Conservation (phyloP, 2,329 filamentous ascomycete genomes). For the Ceratocystis alfenasii region DNA sequence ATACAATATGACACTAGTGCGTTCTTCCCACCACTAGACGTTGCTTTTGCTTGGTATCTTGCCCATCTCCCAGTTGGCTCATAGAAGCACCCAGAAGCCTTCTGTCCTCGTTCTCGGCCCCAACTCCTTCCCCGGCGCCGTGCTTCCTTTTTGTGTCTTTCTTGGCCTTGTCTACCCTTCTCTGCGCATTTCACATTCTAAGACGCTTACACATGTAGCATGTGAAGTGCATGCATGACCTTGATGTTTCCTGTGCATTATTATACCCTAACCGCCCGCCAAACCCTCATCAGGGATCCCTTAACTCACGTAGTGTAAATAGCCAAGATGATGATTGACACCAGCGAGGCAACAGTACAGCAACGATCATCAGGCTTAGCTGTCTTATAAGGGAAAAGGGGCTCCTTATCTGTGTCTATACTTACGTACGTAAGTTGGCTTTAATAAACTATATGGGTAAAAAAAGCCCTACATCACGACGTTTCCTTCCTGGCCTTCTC, state of each 20-base stretch:
- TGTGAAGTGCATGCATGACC: background rate
- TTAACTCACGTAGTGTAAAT: background rate
- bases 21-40: no score
- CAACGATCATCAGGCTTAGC: background rate
- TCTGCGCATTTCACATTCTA: background rate
- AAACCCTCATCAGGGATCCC: background rate
- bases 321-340: conserved; percentile 7
- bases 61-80: no score
- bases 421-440: no score
- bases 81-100: no score
- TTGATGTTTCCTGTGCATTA: background rate
- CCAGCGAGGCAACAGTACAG: background rate
- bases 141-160: background rate
- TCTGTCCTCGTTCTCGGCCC: no score
- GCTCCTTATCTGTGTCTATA: background rate
- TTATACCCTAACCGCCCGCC: background rate
- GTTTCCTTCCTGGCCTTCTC: no score
- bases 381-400: background rate
- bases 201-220: background rate
- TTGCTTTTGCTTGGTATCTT: no score
- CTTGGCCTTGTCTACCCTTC: background rate
- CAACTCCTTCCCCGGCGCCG: no score
- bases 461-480: background rate
- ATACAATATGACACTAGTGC: no score
- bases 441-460: background rate